Percentiles rank a stretch among this genome's conserved stretches.
phyloP scores from a whole-genome alignment of 495 filamentous ascomycete genomes.

The Penicillium pancosmium region DNA sequence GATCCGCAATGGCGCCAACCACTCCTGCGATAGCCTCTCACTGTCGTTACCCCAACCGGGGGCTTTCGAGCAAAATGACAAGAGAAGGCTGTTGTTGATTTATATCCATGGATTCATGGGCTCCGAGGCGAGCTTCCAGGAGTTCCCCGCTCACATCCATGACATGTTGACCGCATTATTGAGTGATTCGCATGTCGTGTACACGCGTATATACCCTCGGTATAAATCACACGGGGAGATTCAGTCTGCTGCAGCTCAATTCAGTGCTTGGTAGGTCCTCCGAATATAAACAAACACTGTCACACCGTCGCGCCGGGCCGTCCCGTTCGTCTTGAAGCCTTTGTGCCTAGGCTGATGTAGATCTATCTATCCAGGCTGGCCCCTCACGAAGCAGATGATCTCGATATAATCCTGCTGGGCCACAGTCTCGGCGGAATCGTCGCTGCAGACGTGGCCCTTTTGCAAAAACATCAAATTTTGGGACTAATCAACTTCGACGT shows the following conservation, averaged over 20 bases:
- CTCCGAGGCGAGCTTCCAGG: conserved; percentile 82
- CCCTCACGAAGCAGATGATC: conserved; percentile 71
- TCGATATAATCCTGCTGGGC: conserved; percentile 82
- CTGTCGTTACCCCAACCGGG: conserved; percentile 22
- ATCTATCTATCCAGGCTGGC: conserved; percentile 56
- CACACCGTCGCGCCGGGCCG: neutral
- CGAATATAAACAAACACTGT: neutral
- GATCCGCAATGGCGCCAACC: conserved; percentile 9
- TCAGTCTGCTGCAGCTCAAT: conserved; percentile 72
- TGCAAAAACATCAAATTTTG: conserved; percentile 70
- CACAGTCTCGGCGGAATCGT: conserved; percentile 92
- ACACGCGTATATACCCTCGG: conserved; percentile 89
- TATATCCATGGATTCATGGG: conserved; percentile 97
- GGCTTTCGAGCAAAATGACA: conserved; percentile 13
- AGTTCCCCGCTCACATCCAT: conserved; percentile 88
- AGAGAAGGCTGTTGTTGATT: conserved; percentile 70
- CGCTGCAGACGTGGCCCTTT: conserved; percentile 74
- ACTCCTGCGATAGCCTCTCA: conserved; percentile 21
- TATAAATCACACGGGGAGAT: conserved; percentile 83
- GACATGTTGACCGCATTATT: conserved; percentile 69
- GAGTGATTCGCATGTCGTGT: conserved; percentile 73
- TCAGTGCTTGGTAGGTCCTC: conserved; percentile 71
- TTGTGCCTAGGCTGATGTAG: conserved; percentile 4
- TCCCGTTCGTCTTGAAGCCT: neutral
- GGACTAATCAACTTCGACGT: conserved; percentile 86